Base-by-base conservation (phyloP, 1,139 yeast genomes). In the Saccharomyces hybrid region DNA sequence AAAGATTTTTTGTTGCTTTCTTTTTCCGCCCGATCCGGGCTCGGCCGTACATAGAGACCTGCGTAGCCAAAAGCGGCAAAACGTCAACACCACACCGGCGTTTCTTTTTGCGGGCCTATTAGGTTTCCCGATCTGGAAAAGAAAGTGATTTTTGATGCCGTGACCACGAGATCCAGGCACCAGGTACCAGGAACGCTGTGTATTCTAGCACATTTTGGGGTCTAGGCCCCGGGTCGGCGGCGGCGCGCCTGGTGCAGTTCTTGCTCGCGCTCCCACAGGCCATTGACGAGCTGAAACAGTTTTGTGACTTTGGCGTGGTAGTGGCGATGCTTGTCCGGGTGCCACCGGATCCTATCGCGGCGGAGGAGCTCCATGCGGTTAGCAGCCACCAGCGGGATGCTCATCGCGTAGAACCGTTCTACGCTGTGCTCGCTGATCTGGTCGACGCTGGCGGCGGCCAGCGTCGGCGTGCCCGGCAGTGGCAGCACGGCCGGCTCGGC, bases 321-420 rank as follows among this genome's bases (percentile, higher is more conserved):
- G 9, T 14, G 9, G 4, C 24, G 44, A 5, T 38, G 29, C 27
- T 55, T 55, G 29, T 55, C 57, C 16, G 57, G 57, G 42, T 55
- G 57, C 57, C 57, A 55, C 34, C 28, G 51, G n/a, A 53, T 31
- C 34, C 57, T 50, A 11, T 55, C 57, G 14, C 24, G 42, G 38
- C 53, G 53, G 46, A 55, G 29, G 3, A 55, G n/a, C 11, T 14
- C 12, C 4, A 8, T 14, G 12, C 26, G 11, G 7, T 12, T 14
- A 12, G 28, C n/a, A 2, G 21, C 16, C 47, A 55, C 11, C 16
- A 53, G 5, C 11, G 8, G 4, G 16, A 26, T 7, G 42, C 57
- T 55, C 34, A 24, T 12, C 6, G 28, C 32, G 29, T 55, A 55
- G 29, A 55, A 55, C 3, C 26, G 21, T 9, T 48, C 47, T 24